Evolutionary conservation across 1,284 basidiomycete genomes (phyloP), one percentile per base, ranked within the genome.

Genomic region (Ceratobasidium sp.): DNA sequence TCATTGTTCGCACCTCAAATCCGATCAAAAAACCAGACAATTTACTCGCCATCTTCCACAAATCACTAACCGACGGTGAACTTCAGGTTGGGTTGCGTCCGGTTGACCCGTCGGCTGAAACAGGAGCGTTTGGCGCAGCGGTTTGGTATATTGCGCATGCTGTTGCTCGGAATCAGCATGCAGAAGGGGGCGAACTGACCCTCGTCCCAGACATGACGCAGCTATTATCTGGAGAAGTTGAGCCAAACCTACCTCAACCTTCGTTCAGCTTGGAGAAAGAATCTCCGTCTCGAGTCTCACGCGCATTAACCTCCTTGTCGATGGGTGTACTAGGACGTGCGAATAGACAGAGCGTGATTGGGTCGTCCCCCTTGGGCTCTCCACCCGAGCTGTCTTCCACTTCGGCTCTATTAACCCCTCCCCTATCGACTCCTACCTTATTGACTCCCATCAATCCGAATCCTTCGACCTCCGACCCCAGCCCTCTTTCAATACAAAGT

Each of bases 1-100:
- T 70, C 23, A 70, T 70, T 40, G 50, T 70, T 23, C 68, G 68
- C 33, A 57, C 40, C 52, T 70, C 68, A 20, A 70, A 57, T n/a
- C 68, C 68, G 17, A 38, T 70, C 68, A 70, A 70, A 26, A 70
- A 70, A 50, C 33, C 68, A 23, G 68, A 70, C 13, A 33, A 33
- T 3, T 28, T 70, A 3, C 52, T 70, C n/a, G 23, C 68, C 1
- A 57, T 40, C 13, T 70, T 70, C n/a, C 68, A 70, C 33, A 70
- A 70, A 23, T 33, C 68, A 3, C 68, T 70, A 7, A 23, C 26
- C 20, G 68, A 70, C 3, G 40, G 40, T 10, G 20, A 52, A 7
- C 52, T 70, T 12, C 68, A 70, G 38, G 68, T 57, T 33, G 68
- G 68, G 2, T 20, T 70, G 17, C 68, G 68, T 15, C 23, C 48